phyloP scores from a whole-genome alignment of 2,329 filamentous ascomycete species.

The Ceratocystis colombiana region DNA sequence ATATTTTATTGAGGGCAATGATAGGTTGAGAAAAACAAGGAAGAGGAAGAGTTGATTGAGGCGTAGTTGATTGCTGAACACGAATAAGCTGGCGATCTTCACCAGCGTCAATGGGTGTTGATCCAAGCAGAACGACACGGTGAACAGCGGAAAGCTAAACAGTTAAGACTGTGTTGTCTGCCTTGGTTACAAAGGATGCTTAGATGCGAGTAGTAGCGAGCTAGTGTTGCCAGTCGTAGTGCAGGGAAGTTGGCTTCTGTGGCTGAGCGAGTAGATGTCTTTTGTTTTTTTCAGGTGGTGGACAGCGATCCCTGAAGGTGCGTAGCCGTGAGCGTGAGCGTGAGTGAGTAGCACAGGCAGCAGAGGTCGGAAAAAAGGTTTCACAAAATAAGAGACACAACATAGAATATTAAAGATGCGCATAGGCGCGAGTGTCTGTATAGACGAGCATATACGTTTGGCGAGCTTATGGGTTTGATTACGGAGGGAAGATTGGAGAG shows the following conservation, averaged over 20 bases:
- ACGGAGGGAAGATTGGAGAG: too few species aligned
- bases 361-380: background rate
- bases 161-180: background rate
- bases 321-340: background rate
- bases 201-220: background rate
- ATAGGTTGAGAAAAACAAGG: background rate
- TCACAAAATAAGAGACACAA: background rate
- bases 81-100: too few species aligned
- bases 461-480: background rate
- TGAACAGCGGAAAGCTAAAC: background rate
- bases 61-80: too few species aligned
- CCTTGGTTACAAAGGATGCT: background rate
- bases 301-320: background rate
- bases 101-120: too few species aligned
- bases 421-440: background rate
- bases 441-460: background rate
- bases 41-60: too few species aligned
- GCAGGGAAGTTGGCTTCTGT: constrained; percentile 9
- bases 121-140: too few species aligned
- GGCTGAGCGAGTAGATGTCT: constrained; percentile 1
- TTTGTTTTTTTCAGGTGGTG: constrained; percentile 8
- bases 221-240: background rate
- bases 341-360: background rate
- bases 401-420: constrained; percentile 8
- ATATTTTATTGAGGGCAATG: background rate